A percentile compares a stretch with the other conserved stretches of the same genome.
phyloP scores from a whole-genome alignment of 2,329 filamentous ascomycete genomes.

The Exserohilum rostratum region DNA sequence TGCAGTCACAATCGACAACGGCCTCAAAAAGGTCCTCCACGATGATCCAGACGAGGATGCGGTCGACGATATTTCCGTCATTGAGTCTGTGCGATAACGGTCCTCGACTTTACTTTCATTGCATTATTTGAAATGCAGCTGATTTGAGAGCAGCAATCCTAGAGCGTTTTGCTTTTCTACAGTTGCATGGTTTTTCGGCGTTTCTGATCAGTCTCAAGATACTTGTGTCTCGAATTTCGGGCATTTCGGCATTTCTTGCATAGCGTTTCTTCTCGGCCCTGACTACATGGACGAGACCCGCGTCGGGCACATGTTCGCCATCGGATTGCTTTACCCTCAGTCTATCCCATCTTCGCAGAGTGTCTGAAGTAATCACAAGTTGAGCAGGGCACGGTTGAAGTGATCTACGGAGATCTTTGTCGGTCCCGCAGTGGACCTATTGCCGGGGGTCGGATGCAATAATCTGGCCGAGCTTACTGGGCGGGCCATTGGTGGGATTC shows the following conservation, averaged over 20 bases:
- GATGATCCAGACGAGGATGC: constrained; percentile 31
- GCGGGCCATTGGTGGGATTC: neutral
- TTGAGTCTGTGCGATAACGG: constrained; percentile 33
- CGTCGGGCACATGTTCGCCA: neutral
- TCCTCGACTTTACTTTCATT: neutral
- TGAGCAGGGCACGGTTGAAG: neutral
- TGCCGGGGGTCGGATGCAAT: neutral
- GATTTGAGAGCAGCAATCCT: constrained; percentile 6
- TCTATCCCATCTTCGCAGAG: neutral
- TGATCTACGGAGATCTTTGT: constrained; percentile 4
- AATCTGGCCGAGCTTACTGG: constrained; percentile 1
- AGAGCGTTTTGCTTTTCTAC: neutral
- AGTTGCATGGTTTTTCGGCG: constrained; percentile 31
- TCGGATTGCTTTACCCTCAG: neutral
- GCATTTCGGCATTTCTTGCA: constrained; percentile 27
- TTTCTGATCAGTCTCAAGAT: constrained; percentile 13
- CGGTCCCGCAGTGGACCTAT: constrained; percentile 1
- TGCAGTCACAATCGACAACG: constrained; percentile 40
- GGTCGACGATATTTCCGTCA: constrained; percentile 36
- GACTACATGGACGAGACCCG: neutral
- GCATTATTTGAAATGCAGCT: neutral
- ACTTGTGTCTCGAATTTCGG: constrained; percentile 6
- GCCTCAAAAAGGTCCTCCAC: constrained; percentile 37
- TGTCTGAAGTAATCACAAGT: neutral
- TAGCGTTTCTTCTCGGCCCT: constrained; percentile 7